Evolutionary conservation across 2,329 filamentous ascomycete species (phyloP).

Genomic region (Clonostachys rosea): DNA sequence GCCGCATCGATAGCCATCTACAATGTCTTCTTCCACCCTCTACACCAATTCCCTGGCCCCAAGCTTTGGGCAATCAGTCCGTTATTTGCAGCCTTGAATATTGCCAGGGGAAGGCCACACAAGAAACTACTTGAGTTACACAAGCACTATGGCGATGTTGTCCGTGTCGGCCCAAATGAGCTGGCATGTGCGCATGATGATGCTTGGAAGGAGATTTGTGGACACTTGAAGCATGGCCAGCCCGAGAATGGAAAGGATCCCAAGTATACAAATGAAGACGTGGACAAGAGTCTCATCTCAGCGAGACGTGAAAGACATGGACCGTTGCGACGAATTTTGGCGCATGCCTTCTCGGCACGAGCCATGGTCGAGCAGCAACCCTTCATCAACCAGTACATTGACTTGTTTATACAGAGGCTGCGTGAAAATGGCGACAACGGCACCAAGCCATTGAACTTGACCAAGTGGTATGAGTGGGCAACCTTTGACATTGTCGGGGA

Average conservation of each 20-base stretch:
- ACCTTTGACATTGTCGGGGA: slow-evolving; percentile 17
- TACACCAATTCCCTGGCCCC: background rate
- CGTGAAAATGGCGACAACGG: slow-evolving; percentile 7
- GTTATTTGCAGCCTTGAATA: background rate
- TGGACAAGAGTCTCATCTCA: background rate
- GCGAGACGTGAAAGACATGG: background rate
- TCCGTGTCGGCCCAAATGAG: slow-evolving; percentile 31
- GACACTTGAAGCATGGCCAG: slow-evolving; percentile 3
- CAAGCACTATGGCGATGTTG: slow-evolving; percentile 19
- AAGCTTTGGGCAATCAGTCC: background rate
- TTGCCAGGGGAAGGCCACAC: slow-evolving; percentile 7
- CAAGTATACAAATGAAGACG: background rate
- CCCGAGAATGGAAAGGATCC: background rate
- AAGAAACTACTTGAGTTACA: slow-evolving; percentile 8
- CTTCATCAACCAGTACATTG: slow-evolving; percentile 7
- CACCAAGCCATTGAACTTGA: background rate
- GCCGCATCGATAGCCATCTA: background rate
- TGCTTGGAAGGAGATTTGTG: slow-evolving; percentile 35
- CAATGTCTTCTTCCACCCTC: background rate
- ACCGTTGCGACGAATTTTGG: background rate
- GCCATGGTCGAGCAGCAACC: slow-evolving; percentile 2
- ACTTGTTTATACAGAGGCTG: slow-evolving; percentile 10
- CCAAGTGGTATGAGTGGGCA: slow-evolving; percentile 11
- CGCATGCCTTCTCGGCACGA: background rate
- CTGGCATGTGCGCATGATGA: slow-evolving; percentile 26